These are phyloP conservation scores for Zygotorulaspora mrakii DNA, from an alignment of 1,139 yeast species.

Conservation along the genomic window DNA sequence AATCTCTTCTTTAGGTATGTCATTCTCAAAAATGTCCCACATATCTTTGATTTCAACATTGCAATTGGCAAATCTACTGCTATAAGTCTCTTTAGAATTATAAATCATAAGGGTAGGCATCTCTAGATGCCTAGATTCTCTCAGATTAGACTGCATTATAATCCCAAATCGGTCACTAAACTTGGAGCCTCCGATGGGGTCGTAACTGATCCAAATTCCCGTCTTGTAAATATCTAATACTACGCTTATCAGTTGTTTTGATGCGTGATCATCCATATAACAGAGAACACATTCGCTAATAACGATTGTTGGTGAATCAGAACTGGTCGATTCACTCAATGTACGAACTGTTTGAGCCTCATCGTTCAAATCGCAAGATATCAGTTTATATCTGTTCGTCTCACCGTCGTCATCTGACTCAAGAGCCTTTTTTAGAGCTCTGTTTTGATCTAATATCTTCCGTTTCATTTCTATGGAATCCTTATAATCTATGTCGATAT, in stretches of 20 bases:
- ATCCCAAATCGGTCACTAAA: slow-evolving; percentile 66
- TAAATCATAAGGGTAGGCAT: slow-evolving; percentile 57
- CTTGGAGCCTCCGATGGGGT: slow-evolving; percentile 68
- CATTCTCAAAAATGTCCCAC: slow-evolving; percentile 55
- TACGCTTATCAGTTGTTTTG: slow-evolving; percentile 47
- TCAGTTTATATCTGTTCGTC: slow-evolving; percentile 27
- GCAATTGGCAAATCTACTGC: slow-evolving; percentile 38
- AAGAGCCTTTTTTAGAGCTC: slow-evolving; percentile 29
- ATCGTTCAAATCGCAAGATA: slow-evolving; percentile 33
- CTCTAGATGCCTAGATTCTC: slow-evolving; percentile 61
- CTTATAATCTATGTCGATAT: slow-evolving; percentile 74
- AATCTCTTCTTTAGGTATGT: slow-evolving; percentile 50
- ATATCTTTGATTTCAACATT: slow-evolving; percentile 49
- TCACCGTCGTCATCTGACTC: slow-evolving; percentile 15
- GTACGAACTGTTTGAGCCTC: slow-evolving; percentile 15
- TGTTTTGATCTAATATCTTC: slow-evolving; percentile 36
- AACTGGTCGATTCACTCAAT: slow-evolving; percentile 36
- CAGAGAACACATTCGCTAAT: slow-evolving; percentile 90
- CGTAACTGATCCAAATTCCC: slow-evolving; percentile 62
- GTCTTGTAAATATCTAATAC: slow-evolving; percentile 37
- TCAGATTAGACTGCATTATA: slow-evolving; percentile 75
- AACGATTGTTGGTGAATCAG: slow-evolving; percentile 58
- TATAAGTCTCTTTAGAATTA: slow-evolving; percentile 49
- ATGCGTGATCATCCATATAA: slow-evolving; percentile 59
- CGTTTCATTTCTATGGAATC: slow-evolving; percentile 60